phyloP scores from a whole-genome alignment of 1,284 basidiomycete genomes.

The Leucoagaricus sp. region DNA sequence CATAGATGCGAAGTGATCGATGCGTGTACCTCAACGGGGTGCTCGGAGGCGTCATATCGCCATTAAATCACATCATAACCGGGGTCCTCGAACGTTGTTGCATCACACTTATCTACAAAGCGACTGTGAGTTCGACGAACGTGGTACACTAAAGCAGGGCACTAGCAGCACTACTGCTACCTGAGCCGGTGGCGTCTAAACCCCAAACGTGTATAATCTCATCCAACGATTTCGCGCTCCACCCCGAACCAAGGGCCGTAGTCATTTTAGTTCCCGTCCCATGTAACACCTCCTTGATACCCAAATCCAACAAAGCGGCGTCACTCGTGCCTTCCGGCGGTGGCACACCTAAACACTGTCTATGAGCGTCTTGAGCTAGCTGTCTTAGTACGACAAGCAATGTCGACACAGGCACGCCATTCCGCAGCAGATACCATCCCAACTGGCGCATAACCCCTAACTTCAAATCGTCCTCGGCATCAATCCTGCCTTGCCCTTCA shows the following conservation, averaged over 20 bases:
- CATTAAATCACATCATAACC: too few relatives aligned
- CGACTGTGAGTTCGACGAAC: neutral
- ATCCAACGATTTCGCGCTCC: conserved; percentile 64
- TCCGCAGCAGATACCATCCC: conserved; percentile 64
- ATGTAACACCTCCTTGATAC: conserved; percentile 69
- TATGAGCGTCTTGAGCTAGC: conserved; percentile 60
- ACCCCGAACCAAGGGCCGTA: conserved; percentile 63
- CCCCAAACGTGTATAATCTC: conserved; percentile 63
- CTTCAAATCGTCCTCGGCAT: conserved; percentile 13
- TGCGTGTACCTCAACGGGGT: too few relatives aligned
- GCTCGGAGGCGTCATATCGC: too few relatives aligned
- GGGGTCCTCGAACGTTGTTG: too few relatives aligned
- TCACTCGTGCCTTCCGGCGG: conserved; percentile 56
- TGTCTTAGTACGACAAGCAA: conserved; percentile 57
- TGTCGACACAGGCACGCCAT: conserved; percentile 67
- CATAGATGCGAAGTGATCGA: too few relatives aligned
- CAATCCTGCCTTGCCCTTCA: conserved; percentile 27
- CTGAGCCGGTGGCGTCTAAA: neutral
- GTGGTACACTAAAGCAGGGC: too few relatives aligned
- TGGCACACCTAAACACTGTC: conserved; percentile 47
- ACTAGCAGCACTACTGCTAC: too few relatives aligned
- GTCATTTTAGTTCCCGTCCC: conserved; percentile 68
- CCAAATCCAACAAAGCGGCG: conserved; percentile 48
- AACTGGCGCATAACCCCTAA: conserved; percentile 32
- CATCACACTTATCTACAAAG: neutral